A percentile compares a stretch with the other conserved stretches of the same genome.
These are phyloP conservation scores for Bolboschoenus planiculmis DNA, from an alignment of 176 grass and related monocot genomes.

Conservation along the genomic window DNA sequence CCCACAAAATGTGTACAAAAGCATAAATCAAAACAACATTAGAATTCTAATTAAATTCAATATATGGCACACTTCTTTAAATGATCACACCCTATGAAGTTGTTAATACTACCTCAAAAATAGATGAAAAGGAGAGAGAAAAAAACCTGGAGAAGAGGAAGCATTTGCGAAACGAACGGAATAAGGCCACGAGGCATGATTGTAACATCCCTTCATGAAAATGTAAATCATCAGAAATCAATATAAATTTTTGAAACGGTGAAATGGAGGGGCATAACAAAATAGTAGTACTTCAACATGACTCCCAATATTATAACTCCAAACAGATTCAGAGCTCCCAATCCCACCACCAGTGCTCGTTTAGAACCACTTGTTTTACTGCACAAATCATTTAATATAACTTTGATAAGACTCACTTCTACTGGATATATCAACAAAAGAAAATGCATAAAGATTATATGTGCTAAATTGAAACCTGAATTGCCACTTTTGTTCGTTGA, in stretches of 20 bases:
- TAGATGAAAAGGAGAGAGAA: slow-evolving; percentile 2
- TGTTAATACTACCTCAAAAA: neutral
- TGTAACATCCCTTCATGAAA: slow-evolving; percentile 71
- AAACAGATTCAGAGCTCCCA: slow-evolving; percentile 95
- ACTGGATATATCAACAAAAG: neutral
- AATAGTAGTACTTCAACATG: slow-evolving; percentile 70
- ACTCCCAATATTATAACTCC: slow-evolving; percentile 79
- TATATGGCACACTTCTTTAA: neutral
- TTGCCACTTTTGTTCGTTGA: slow-evolving; percentile 82
- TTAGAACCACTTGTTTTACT: slow-evolving; percentile 73
- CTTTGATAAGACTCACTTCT: neutral
- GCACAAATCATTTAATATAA: slow-evolving; percentile 30
- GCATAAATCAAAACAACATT: neutral
- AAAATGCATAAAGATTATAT: neutral
- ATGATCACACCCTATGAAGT: neutral
- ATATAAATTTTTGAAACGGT: slow-evolving; percentile 7
- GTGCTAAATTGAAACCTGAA: slow-evolving; percentile 63
- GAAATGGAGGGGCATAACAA: slow-evolving; percentile 12
- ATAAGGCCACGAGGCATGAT: slow-evolving; percentile 61
- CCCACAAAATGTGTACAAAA: neutral
- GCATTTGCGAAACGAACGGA: slow-evolving; percentile 65
- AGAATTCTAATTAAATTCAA: neutral
- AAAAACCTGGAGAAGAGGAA: slow-evolving; percentile 83
- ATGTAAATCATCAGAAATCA: slow-evolving; percentile 28
- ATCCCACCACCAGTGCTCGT: slow-evolving; percentile 85